These are phyloP conservation scores for Mycosphaerelloides madeirae DNA, from an alignment of 2,329 filamentous ascomycete genomes.

Conservation along the genomic window DNA sequence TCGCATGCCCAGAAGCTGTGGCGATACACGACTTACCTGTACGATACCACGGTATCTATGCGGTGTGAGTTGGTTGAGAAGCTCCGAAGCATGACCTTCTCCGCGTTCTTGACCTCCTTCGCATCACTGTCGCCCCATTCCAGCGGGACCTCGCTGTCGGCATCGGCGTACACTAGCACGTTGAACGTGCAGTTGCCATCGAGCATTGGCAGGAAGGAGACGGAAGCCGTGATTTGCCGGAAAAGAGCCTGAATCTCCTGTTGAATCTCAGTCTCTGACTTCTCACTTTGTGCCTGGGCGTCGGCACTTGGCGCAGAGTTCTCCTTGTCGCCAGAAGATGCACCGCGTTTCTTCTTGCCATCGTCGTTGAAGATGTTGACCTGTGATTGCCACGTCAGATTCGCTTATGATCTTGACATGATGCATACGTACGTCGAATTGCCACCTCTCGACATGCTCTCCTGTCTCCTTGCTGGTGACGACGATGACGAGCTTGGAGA, in stretches of 20 bases:
- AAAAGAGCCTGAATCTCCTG: conserved; percentile 94
- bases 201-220: conserved; percentile 92
- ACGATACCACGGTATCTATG: conserved; percentile 93
- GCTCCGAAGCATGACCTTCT: conserved; percentile 90
- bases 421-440: conserved; percentile 70
- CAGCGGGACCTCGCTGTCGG: conserved; percentile 90
- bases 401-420: background rate
- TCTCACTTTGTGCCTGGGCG: conserved; percentile 50
- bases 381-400: conserved; percentile 10
- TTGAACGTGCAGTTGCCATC: conserved; percentile 97
- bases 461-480: conserved; percentile 96
- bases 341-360: conserved; percentile 39
- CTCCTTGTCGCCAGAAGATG: conserved; percentile 57
- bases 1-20: background rate
- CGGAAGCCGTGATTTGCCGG: conserved; percentile 94
- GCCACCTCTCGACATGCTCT: conserved; percentile 94
- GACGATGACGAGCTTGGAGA: conserved; percentile 93
- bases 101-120: conserved; percentile 90
- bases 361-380: conserved; percentile 34
- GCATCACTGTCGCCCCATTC: conserved; percentile 99
- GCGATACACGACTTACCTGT: conserved; percentile 49
- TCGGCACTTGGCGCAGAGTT: conserved; percentile 48
- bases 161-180: conserved; percentile 94
- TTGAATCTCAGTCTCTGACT: conserved; percentile 91
- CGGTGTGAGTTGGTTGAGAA: conserved; percentile 94